Percentiles rank a stretch among this genome's conserved stretches.
These are phyloP conservation scores for Antrodiella citrinella DNA, from an alignment of 768 basidiomycete genomes.

Conservation along the genomic window DNA sequence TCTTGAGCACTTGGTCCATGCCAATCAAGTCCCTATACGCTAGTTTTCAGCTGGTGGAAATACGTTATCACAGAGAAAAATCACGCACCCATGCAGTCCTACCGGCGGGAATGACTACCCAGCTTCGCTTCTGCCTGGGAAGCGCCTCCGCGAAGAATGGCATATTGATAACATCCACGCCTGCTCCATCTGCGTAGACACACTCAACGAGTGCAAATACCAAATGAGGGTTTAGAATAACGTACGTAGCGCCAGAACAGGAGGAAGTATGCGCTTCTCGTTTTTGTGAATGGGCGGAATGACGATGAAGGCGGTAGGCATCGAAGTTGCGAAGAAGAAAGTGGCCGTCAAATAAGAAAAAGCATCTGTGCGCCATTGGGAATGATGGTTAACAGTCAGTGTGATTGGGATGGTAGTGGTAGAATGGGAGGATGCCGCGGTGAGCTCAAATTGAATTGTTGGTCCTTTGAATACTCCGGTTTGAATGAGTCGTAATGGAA, in stretches of 20 bases:
- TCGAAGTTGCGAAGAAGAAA: constrained; percentile 47
- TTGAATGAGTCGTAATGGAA: constrained; percentile 47
- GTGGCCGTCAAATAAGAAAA: constrained; percentile 42
- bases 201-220: too few relatives aligned
- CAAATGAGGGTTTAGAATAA: too few relatives aligned
- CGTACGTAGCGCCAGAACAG: constrained; percentile 60
- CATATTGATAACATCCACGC: constrained; percentile 55
- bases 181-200: constrained; percentile 72
- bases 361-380: constrained; percentile 29
- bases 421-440: constrained; percentile 16
- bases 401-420: constrained; percentile 24
- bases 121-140: constrained; percentile 48
- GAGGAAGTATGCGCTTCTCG: constrained; percentile 28
- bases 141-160: constrained; percentile 60
- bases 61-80: background rate
- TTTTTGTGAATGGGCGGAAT: constrained; percentile 42
- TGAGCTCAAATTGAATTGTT: constrained; percentile 32
- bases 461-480: constrained; percentile 27
- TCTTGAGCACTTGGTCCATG: constrained; percentile 76
- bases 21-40: constrained; percentile 78
- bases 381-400: constrained; percentile 39
- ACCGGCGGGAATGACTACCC: constrained; percentile 80
- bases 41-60: too few relatives aligned
- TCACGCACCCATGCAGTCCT: constrained; percentile 68
- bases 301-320: constrained; percentile 50